Percentiles rank a stretch among this genome's conserved stretches.
Evolutionary conservation across 768 basidiomycete genomes (phyloP).

Genomic region (Clitopilus passeckerianus): DNA sequence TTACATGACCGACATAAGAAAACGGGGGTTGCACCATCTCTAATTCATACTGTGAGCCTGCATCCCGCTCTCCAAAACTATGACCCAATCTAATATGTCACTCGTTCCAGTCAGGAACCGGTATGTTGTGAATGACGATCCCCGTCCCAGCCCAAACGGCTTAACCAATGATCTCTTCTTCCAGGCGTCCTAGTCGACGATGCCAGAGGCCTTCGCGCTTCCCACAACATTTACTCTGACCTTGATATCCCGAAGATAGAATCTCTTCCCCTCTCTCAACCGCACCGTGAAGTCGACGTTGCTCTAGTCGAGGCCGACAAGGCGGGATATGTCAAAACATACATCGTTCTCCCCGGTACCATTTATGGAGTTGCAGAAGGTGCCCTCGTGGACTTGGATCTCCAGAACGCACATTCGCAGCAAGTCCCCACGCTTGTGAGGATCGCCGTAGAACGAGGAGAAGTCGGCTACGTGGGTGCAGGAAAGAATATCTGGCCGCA

Average conservation of each 20-base stretch:
- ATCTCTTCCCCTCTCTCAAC: slow-evolving; percentile 19
- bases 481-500: slow-evolving; percentile 52
- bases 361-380: slow-evolving; percentile 47
- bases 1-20: slow-evolving; percentile 26
- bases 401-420: slow-evolving; percentile 44
- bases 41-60: slow-evolving; percentile 39
- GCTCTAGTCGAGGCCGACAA: slow-evolving; percentile 13
- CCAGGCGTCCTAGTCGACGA: slow-evolving; percentile 24
- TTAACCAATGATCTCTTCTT: neutral
- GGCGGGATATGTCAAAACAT: slow-evolving; percentile 42
- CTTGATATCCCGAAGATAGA: slow-evolving; percentile 24
- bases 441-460: slow-evolving; percentile 33
- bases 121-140: slow-evolving; percentile 2
- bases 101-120: slow-evolving; percentile 14
- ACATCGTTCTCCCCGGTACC: slow-evolving; percentile 49
- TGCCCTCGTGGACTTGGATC: slow-evolving; percentile 42
- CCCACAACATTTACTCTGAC: slow-evolving; percentile 27
- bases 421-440: slow-evolving; percentile 43
- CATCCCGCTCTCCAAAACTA: neutral
- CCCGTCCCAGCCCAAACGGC: neutral
- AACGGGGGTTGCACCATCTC: slow-evolving; percentile 25
- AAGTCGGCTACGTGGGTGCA: slow-evolving; percentile 45
- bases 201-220: slow-evolving; percentile 18
- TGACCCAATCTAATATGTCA: slow-evolving; percentile 1
- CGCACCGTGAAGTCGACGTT: slow-evolving; percentile 31